Evolutionary conservation across 1,284 basidiomycete genomes (phyloP).

Genomic region (Taiwanofungus camphoratus): DNA sequence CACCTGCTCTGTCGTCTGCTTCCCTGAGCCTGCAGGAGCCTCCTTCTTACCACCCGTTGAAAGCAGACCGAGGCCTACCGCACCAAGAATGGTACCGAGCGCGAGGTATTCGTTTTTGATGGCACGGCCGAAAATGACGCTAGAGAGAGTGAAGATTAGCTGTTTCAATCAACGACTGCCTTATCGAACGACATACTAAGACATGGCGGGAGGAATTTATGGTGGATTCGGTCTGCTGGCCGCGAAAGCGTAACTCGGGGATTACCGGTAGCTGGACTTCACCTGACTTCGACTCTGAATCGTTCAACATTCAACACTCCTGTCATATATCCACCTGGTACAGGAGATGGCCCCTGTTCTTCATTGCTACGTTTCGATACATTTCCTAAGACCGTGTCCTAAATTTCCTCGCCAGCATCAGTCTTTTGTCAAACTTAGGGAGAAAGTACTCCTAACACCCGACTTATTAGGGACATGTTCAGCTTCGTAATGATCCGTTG

Average conservation of each 20-base stretch:
- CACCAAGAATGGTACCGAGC: slow-evolving; percentile 53
- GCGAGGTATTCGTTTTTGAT: slow-evolving; percentile 76
- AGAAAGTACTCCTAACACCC: too few relatives aligned
- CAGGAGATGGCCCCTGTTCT: too few relatives aligned
- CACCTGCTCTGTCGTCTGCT: slow-evolving; percentile 44
- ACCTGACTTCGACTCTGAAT: too few relatives aligned
- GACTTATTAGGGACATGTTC: too few relatives aligned
- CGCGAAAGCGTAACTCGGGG: slow-evolving; percentile 4
- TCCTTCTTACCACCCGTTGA: slow-evolving; percentile 46
- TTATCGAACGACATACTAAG: slow-evolving; percentile 34
- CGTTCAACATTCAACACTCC: too few relatives aligned
- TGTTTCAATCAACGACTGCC: too few relatives aligned
- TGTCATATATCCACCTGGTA: too few relatives aligned
- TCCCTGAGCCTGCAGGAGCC: slow-evolving; percentile 30
- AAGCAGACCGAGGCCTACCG: slow-evolving; percentile 46
- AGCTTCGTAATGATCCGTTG: too few relatives aligned
- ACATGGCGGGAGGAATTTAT: slow-evolving; percentile 29
- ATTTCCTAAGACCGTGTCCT: too few relatives aligned
- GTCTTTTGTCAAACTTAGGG: too few relatives aligned
- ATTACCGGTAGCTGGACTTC: slow-evolving; percentile 5
- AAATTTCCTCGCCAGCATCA: too few relatives aligned
- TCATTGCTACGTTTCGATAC: too few relatives aligned
- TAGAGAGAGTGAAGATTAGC: slow-evolving; percentile 21
- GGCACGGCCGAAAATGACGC: slow-evolving; percentile 66
- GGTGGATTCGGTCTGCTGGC: slow-evolving; percentile 6